Evolutionary conservation across 257 asterid species (phyloP).

Genomic region (Perilla frutescens): DNA sequence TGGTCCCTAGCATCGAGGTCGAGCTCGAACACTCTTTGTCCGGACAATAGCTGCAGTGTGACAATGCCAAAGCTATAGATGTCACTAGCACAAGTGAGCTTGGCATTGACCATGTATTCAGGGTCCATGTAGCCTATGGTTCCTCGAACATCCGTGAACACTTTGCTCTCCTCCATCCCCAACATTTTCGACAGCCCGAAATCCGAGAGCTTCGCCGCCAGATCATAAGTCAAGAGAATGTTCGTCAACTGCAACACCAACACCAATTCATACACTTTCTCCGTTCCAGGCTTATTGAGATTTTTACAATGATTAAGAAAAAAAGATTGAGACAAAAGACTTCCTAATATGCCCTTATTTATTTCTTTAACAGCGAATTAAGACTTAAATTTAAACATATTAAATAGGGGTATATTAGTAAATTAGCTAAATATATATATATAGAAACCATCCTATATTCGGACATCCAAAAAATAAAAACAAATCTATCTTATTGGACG

Average conservation of each 20-base stretch:
- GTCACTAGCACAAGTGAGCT: conserved; percentile 77
- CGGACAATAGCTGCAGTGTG: conserved; percentile 71
- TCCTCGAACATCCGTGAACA: conserved; percentile 72
- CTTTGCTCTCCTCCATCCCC: conserved; percentile 78
- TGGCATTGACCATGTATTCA: conserved; percentile 81
- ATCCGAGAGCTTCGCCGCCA: conserved; percentile 76
- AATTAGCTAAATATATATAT: too few relatives aligned
- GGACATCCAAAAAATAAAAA: too few relatives aligned
- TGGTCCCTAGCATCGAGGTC: conserved; percentile 75
- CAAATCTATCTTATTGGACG: too few relatives aligned
- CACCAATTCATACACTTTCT: too few relatives aligned
- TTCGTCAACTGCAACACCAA: conserved; percentile 58
- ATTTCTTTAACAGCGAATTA: too few relatives aligned
- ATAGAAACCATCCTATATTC: too few relatives aligned
- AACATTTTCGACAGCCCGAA: conserved; percentile 69
- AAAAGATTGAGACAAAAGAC: too few relatives aligned
- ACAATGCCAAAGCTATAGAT: conserved; percentile 81
- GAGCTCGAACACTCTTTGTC: conserved; percentile 69
- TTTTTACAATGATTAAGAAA: too few relatives aligned
- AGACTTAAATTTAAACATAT: too few relatives aligned
- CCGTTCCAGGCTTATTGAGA: too few relatives aligned
- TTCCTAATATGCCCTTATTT: too few relatives aligned
- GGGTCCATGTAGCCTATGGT: conserved; percentile 87
- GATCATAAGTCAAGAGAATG: conserved; percentile 59
- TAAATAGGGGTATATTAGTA: too few relatives aligned